Conservation (phyloP, 495 filamentous ascomycete species). For the Neohortaea acidophila region DNA sequence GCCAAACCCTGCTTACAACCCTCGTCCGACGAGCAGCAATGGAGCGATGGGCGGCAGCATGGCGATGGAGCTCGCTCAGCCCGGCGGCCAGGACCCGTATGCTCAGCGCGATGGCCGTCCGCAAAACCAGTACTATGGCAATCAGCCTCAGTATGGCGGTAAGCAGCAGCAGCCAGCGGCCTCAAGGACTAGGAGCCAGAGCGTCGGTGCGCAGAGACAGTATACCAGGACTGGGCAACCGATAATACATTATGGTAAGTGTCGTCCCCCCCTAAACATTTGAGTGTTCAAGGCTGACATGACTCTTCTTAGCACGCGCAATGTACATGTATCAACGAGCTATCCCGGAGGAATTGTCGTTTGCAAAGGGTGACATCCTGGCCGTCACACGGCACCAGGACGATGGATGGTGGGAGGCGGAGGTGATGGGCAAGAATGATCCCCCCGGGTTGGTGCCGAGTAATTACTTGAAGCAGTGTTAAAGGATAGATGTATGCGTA, state of each 20-base stretch:
- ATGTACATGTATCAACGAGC: conserved; percentile 88
- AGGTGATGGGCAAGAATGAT: conserved; percentile 60
- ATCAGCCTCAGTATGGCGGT: conserved; percentile 31
- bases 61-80: conserved; percentile 63
- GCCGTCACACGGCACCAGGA: conserved; percentile 86
- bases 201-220: conserved; percentile 56
- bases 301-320: conserved; percentile 55
- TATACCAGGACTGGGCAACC: conserved; percentile 73
- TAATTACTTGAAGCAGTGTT: conserved; percentile 81
- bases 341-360: conserved; percentile 88
- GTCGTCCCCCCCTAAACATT: conserved; percentile 8
- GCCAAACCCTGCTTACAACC: conserved; percentile 19
- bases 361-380: conserved; percentile 81
- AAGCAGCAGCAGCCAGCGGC: conserved; percentile 20
- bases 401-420: conserved; percentile 99
- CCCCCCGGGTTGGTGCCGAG: conserved; percentile 81
- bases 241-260: conserved; percentile 87
- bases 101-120: conserved; percentile 16
- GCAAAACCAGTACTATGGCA: conserved; percentile 43
- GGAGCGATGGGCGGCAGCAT: conserved; percentile 29
- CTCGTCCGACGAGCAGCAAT: conserved; percentile 4
- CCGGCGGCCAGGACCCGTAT: conserved; percentile 27
- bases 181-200: conserved; percentile 59
- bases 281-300: not conserved
- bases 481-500: too few species aligned